These are phyloP conservation scores for Artomyces pyxidatus DNA, from an alignment of 768 basidiomycete species.

Conservation along the genomic window DNA sequence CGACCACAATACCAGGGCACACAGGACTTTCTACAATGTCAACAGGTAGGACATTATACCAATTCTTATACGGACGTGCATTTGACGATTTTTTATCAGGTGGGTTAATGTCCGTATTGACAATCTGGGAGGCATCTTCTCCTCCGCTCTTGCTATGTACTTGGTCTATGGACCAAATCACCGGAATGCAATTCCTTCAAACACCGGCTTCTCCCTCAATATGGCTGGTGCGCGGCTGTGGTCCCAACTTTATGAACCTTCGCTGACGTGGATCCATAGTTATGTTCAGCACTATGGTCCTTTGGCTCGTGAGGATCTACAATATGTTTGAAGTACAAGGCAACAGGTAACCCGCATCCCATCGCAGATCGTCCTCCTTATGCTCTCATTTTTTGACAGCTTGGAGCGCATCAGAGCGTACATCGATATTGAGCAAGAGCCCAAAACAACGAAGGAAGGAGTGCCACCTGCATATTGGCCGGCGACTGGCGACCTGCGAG, in stretches of 20 bases:
- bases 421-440: conserved; percentile 50
- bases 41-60: conserved; percentile 30
- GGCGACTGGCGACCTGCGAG: conserved; percentile 41
- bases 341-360: conserved; percentile 18
- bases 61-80: background rate
- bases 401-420: conserved; percentile 47
- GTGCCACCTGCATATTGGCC: conserved; percentile 63
- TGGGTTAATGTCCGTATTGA: conserved; percentile 53
- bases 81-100: conserved; percentile 16
- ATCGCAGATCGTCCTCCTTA: background rate
- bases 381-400: conserved; percentile 18
- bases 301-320: conserved; percentile 38
- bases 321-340: conserved; percentile 37
- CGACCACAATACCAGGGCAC: conserved; percentile 37
- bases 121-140: conserved; percentile 40
- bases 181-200: conserved; percentile 25
- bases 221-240: conserved; percentile 28
- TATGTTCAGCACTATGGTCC: conserved; percentile 46
- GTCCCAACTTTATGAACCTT: background rate
- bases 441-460: conserved; percentile 28
- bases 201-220: conserved; percentile 32
- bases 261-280: conserved; percentile 22
- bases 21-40: conserved; percentile 38
- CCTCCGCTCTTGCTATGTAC: conserved; percentile 41
- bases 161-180: conserved; percentile 38